Conservation (phyloP, 192 early-diverging fungal genomes). For the Helicostylum pulchrum region DNA sequence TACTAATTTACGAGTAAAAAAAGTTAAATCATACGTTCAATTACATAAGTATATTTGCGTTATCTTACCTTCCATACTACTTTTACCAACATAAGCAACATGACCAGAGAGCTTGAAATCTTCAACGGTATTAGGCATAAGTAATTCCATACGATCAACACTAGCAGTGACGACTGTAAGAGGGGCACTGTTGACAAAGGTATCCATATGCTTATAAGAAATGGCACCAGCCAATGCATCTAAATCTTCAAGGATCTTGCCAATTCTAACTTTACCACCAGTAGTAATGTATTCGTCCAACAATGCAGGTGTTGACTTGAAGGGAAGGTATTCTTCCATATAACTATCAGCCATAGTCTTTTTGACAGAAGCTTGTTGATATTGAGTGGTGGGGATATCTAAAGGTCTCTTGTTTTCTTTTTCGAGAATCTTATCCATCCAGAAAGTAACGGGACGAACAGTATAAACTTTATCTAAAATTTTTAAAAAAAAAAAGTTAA, state of each 20-base stretch:
- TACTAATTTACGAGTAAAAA: conserved; percentile 35
- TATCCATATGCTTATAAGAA: conserved; percentile 68
- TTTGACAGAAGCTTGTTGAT: background rate
- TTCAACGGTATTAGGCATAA: conserved; percentile 56
- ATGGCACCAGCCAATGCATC: conserved; percentile 84
- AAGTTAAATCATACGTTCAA: background rate
- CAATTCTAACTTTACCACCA: conserved; percentile 71
- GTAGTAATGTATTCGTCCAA: conserved; percentile 79
- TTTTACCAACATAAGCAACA: conserved; percentile 81
- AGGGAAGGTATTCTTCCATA: conserved; percentile 74
- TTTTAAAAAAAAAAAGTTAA: background rate
- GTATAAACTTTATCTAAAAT: conserved; percentile 31
- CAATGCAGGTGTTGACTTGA: conserved; percentile 68
- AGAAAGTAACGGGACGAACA: conserved; percentile 38
- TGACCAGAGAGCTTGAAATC: conserved; percentile 80
- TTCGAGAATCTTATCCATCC: conserved; percentile 38
- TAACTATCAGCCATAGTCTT: conserved; percentile 65
- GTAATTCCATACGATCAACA: conserved; percentile 83
- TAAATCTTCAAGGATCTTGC: conserved; percentile 81
- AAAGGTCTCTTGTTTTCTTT: conserved; percentile 6
- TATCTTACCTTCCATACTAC: conserved; percentile 76
- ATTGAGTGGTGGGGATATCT: background rate
- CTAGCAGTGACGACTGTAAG: conserved; percentile 83
- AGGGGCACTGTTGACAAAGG: conserved; percentile 39
- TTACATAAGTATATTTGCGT: background rate